phyloP scores from a whole-genome alignment of 2,329 filamentous ascomycete genomes.

The Nemania abortiva region DNA sequence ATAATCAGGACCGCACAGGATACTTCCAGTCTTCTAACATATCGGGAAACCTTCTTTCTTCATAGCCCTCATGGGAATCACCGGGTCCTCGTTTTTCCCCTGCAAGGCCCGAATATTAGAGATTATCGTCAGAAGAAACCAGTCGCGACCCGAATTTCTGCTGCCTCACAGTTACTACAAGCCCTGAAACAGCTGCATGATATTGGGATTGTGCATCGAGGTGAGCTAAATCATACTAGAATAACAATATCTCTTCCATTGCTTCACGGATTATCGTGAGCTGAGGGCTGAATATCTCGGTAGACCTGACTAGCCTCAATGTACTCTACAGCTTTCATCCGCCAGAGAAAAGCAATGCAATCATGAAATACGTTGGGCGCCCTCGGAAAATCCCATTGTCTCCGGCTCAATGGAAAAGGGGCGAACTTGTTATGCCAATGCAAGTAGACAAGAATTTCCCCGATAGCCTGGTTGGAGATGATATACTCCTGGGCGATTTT shows the following conservation, averaged over 20 bases:
- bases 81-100: background rate
- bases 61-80: background rate
- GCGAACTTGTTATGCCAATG: background rate
- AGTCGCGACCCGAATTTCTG: background rate
- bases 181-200: background rate
- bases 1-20: background rate
- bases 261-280: background rate
- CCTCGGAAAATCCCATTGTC: background rate
- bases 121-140: background rate
- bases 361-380: background rate
- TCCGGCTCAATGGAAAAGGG: background rate
- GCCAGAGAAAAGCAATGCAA: background rate
- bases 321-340: background rate
- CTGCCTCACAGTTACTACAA: background rate
- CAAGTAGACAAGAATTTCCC: background rate
- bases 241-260: background rate
- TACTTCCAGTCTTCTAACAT: background rate
- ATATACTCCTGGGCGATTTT: background rate
- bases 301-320: background rate
- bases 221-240: background rate
- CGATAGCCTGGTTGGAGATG: background rate
- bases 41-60: background rate
- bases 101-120: background rate
- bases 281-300: background rate
- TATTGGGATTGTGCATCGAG: background rate